Percentiles rank a stretch among this genome's conserved stretches.
Conservation (phyloP, 2,329 filamentous ascomycete genomes). For the Neurospora crassa region DNA sequence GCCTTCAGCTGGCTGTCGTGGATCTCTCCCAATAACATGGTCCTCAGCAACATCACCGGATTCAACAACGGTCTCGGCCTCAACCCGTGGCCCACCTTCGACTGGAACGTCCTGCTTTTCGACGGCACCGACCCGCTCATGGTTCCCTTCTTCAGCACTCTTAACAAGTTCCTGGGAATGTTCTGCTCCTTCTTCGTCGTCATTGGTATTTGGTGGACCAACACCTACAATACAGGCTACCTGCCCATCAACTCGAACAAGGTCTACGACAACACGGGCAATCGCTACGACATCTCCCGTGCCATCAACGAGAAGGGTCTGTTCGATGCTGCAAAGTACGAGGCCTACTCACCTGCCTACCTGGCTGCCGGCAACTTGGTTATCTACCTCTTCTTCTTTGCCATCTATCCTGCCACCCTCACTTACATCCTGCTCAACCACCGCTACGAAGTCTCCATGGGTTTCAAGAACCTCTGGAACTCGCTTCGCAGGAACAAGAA, state of each 20-base stretch:
- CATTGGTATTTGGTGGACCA: slow-evolving; percentile 48
- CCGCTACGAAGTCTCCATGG: slow-evolving; percentile 38
- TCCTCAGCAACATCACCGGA: slow-evolving; percentile 23
- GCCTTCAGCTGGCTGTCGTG: slow-evolving; percentile 44
- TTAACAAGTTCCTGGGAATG: slow-evolving; percentile 52
- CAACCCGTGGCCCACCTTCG: slow-evolving; percentile 29
- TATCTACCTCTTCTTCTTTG: slow-evolving; percentile 47
- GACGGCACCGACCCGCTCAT: slow-evolving; percentile 23
- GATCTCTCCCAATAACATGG: slow-evolving; percentile 35
- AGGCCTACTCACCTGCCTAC: slow-evolving; percentile 41
- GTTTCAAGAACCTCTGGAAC: slow-evolving; percentile 37
- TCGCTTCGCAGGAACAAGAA: slow-evolving; percentile 34
- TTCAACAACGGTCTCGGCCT: slow-evolving; percentile 25
- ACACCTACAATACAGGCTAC: slow-evolving; percentile 44
- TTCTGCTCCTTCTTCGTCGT: slow-evolving; percentile 46
- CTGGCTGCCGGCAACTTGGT: slow-evolving; percentile 39
- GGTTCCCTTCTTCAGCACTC: slow-evolving; percentile 47
- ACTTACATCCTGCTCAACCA: slow-evolving; percentile 43
- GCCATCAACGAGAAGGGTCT: slow-evolving; percentile 33
- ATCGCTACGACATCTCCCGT: slow-evolving; percentile 35
- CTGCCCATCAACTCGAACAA: slow-evolving; percentile 42
- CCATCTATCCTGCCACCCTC: slow-evolving; percentile 41
- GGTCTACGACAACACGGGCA: slow-evolving; percentile 39
- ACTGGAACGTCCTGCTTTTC: slow-evolving; percentile 27
- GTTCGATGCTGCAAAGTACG: slow-evolving; percentile 37